Percentiles rank a stretch among this genome's conserved stretches.
Conservation (phyloP, 805 yeast species). For the Isabelozyma rhagii region DNA sequence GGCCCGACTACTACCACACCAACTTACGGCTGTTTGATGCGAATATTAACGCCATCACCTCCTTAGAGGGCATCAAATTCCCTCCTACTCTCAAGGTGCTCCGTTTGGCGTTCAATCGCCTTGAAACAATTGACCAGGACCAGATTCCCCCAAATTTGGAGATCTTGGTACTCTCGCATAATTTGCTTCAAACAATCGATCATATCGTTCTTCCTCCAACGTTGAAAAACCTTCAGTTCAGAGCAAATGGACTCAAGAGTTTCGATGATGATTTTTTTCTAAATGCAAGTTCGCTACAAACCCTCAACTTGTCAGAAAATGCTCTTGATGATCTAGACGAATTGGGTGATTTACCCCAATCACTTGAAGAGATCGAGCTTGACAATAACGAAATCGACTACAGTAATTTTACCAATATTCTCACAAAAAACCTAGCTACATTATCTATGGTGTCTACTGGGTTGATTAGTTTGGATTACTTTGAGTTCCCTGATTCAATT, state of each 20-base stretch:
- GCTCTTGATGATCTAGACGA: slow-evolving; percentile 20
- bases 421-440: slow-evolving; percentile 11
- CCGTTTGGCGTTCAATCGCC: slow-evolving; percentile 10
- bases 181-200: slow-evolving; percentile 7
- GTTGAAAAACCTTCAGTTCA: slow-evolving; percentile 10
- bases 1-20: slow-evolving; percentile 6
- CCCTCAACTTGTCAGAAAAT: slow-evolving; percentile 13
- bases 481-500: slow-evolving; percentile 13
- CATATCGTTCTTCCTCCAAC: slow-evolving; percentile 8
- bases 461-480: slow-evolving; percentile 10
- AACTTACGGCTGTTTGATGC: slow-evolving; percentile 10
- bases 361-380: slow-evolving; percentile 9
- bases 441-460: slow-evolving; percentile 18
- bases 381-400: slow-evolving; percentile 20
- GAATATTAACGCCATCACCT: slow-evolving; percentile 9
- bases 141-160: slow-evolving; percentile 10
- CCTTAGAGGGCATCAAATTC: slow-evolving; percentile 6
- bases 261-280: slow-evolving; percentile 12
- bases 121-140: slow-evolving; percentile 3
- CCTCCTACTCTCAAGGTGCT: slow-evolving; percentile 8
- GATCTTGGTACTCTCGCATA: slow-evolving; percentile 11
- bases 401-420: slow-evolving; percentile 11
- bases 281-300: slow-evolving; percentile 4
- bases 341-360: slow-evolving; percentile 15
- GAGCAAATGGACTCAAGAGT: slow-evolving; percentile 9